phyloP scores from a whole-genome alignment of 1,284 basidiomycete genomes.

The Ganoderma boninense region DNA sequence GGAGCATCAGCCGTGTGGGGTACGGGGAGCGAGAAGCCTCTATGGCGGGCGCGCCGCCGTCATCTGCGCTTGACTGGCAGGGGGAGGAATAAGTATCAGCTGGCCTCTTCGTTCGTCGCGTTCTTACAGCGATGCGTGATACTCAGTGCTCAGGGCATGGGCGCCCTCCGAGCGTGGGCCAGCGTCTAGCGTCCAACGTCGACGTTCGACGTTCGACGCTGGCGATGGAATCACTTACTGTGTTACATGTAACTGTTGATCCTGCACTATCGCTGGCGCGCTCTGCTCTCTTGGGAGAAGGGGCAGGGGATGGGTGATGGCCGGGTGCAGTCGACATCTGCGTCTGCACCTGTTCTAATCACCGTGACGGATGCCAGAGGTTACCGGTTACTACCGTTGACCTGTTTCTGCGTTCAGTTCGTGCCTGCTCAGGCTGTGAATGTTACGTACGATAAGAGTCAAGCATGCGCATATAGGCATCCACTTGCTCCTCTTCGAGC shows the following conservation, averaged over 20 bases:
- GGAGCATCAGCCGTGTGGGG: background rate
- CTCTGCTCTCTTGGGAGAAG: background rate
- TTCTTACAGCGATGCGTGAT: too few relatives aligned
- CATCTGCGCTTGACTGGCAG: slow-evolving; percentile 1
- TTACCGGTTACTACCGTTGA: background rate
- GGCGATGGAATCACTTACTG: background rate
- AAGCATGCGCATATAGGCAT: background rate
- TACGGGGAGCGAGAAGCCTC: background rate
- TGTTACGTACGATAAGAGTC: background rate
- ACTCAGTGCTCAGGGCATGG: background rate
- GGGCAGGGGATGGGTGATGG: background rate
- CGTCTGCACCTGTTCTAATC: background rate
- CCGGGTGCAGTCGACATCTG: slow-evolving; percentile 2
- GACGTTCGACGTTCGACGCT: background rate
- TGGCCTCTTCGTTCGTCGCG: background rate
- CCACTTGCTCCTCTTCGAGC: background rate
- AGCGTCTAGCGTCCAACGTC: background rate
- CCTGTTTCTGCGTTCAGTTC: background rate
- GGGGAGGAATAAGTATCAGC: background rate
- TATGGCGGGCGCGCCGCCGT: background rate
- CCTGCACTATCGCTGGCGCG: background rate
- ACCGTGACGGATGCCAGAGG: background rate
- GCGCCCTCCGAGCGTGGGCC: background rate
- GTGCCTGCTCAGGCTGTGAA: background rate
- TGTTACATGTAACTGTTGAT: too few relatives aligned